Conservation (phyloP, 306 rosid genomes). For the Gleditsia sinensis region DNA sequence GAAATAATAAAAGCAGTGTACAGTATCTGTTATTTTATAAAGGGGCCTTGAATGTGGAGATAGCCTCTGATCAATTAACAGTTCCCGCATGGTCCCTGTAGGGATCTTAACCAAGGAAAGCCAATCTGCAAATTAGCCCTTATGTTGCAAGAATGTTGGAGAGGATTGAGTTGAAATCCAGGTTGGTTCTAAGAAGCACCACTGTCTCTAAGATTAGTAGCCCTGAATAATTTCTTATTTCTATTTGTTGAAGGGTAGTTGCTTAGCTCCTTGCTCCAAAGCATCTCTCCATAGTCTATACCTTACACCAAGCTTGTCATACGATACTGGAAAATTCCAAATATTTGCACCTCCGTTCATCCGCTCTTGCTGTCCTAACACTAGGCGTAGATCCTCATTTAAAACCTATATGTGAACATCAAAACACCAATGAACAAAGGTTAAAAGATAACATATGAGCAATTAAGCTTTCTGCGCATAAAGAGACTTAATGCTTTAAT, state of each 20-base stretch:
- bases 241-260: conserved; percentile 60
- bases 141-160: conserved; percentile 29
- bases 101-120: conserved; percentile 26
- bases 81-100: conserved; percentile 48
- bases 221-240: conserved; percentile 1
- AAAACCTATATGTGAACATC: conserved; percentile 53
- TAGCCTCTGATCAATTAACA: conserved; percentile 49
- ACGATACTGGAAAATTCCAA: conserved; percentile 85
- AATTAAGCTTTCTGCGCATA: neutral
- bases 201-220: conserved; percentile 1
- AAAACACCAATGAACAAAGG: neutral
- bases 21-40: conserved; percentile 45
- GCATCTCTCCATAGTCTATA: conserved; percentile 90
- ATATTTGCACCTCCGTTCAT: conserved; percentile 79
- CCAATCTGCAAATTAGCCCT: conserved; percentile 16
- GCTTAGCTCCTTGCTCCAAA: conserved; percentile 67
- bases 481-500: neutral
- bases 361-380: conserved; percentile 86
- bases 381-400: conserved; percentile 89
- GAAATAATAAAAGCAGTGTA: conserved; percentile 28
- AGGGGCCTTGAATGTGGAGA: conserved; percentile 30
- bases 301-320: conserved; percentile 91
- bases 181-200: conserved; percentile 31
- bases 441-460: neutral
- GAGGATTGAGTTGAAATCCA: conserved; percentile 24